These are phyloP conservation scores for Psilocybe tampanensis DNA, from an alignment of 768 basidiomycete genomes.

Conservation along the genomic window DNA sequence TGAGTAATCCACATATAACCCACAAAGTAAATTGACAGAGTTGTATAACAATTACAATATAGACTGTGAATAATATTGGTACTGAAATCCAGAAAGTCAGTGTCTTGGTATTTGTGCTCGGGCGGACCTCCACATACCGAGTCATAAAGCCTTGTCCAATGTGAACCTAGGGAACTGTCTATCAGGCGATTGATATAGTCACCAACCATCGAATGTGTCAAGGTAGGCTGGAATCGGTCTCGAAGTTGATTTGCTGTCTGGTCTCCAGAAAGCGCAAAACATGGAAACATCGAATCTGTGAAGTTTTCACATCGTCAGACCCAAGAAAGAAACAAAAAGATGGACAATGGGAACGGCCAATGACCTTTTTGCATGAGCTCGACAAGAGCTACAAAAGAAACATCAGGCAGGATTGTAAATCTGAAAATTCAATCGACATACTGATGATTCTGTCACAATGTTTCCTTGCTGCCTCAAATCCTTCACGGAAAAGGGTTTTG, in stretches of 20 bases:
- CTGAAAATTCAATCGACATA: constrained; percentile 49
- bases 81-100: constrained; percentile 45
- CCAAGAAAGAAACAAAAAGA: constrained; percentile 1
- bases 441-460: constrained; percentile 97
- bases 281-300: constrained; percentile 85
- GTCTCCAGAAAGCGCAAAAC: constrained; percentile 89
- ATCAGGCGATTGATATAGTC: constrained; percentile 91
- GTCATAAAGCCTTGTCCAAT: constrained; percentile 96
- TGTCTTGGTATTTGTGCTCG: background rate
- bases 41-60: constrained; percentile 57
- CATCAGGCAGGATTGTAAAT: too few species aligned
- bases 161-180: constrained; percentile 86
- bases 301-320: background rate
- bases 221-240: constrained; percentile 90
- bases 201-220: constrained; percentile 83
- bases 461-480: constrained; percentile 92
- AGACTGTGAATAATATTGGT: constrained; percentile 93
- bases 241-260: constrained; percentile 87
- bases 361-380: constrained; percentile 97
- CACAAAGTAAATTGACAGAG: too few species aligned
- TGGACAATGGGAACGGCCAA: background rate
- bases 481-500: constrained; percentile 84
- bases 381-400: constrained; percentile 55
- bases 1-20: too few species aligned
- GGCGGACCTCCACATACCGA: constrained; percentile 73